These are phyloP conservation scores for Nothopassalora personata DNA, from an alignment of 2,329 filamentous ascomycete genomes.

Conservation along the genomic window DNA sequence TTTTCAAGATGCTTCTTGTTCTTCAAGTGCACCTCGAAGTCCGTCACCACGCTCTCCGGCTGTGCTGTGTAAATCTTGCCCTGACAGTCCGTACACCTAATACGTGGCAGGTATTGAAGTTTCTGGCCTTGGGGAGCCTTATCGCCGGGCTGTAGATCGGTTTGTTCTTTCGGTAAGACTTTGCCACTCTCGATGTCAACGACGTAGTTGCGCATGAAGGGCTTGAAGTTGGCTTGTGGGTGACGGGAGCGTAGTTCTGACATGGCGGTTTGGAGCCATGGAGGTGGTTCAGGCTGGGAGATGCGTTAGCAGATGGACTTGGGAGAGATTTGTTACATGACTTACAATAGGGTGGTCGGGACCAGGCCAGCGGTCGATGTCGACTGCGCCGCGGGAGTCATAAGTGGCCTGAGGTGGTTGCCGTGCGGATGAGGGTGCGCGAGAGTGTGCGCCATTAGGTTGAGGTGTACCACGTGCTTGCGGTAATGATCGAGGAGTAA, in stretches of 20 bases:
- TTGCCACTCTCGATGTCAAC: conserved; percentile 67
- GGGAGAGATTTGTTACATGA: conserved; percentile 4
- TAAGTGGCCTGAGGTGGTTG: conserved; percentile 20
- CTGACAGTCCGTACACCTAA: conserved; percentile 86
- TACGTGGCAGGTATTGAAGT: conserved; percentile 80
- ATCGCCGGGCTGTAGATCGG: conserved; percentile 41
- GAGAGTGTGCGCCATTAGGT: conserved; percentile 25
- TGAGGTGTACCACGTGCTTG: conserved; percentile 24
- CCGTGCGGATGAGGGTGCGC: conserved; percentile 17
- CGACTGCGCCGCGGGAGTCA: conserved; percentile 53
- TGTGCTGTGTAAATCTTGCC: conserved; percentile 91
- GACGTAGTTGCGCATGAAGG: conserved; percentile 79
- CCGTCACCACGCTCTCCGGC: conserved; percentile 75
- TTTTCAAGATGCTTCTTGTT: conserved; percentile 62
- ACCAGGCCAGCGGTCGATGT: conserved; percentile 57
- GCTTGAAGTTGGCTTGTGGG: conserved; percentile 78
- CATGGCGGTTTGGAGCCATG: conserved; percentile 76
- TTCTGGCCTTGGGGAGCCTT: conserved; percentile 60
- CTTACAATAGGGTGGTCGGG: conserved; percentile 61
- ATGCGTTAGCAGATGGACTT: conserved; percentile 4
- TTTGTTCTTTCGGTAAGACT: conserved; percentile 43
- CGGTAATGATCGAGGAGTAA: conserved; percentile 24
- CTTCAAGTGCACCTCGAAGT: conserved; percentile 88
- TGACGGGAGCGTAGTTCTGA: conserved; percentile 64
- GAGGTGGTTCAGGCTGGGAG: conserved; percentile 70